Conservation (phyloP, 345 rosid species). For the Psidium friedrichsthalianum region DNA sequence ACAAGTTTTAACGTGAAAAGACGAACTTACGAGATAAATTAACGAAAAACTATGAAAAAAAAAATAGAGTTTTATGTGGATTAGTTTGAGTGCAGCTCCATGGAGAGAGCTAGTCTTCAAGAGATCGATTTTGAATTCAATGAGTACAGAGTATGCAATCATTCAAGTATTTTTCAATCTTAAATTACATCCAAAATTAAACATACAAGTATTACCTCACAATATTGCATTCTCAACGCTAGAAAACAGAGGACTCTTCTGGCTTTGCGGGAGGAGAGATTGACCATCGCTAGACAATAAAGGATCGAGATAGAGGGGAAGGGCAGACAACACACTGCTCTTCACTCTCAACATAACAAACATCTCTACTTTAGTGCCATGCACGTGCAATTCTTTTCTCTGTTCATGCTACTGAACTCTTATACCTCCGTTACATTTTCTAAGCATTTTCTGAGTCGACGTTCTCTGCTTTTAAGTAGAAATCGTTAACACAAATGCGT, state of each 20-base stretch:
- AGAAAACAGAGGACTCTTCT: background rate
- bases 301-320: no score
- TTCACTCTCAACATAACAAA: background rate
- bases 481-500: no score
- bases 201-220: background rate
- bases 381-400: background rate
- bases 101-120: background rate
- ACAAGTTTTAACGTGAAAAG: background rate
- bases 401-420: background rate
- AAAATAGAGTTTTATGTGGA: background rate
- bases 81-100: background rate
- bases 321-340: no score
- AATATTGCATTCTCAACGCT: background rate
- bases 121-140: no score
- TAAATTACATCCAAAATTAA: background rate
- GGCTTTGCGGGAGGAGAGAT: no score
- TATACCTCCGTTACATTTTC: background rate
- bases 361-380: background rate
- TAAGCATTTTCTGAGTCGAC: no score
- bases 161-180: accelerated
- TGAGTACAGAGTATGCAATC: accelerated
- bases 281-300: no score
- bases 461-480: no score
- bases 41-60: accelerated
- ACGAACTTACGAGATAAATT: background rate